Base-by-base conservation (phyloP, 495 filamentous ascomycete genomes). In the Neurospora sp. region DNA sequence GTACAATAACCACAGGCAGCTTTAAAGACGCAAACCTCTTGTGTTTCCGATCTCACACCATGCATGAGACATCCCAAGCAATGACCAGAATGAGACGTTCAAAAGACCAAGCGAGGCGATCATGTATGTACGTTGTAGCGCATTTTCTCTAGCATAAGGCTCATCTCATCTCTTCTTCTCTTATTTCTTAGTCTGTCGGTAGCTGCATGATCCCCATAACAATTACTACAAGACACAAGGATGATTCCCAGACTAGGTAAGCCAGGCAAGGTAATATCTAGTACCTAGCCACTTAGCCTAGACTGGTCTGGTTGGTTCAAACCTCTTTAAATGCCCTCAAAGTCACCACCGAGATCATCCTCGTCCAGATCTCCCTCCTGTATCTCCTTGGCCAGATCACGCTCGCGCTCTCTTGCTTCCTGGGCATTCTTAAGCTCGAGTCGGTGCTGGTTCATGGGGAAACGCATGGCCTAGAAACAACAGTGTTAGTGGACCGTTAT, bases 381-480 rank as follows among this genome's bases (percentile, higher is more conserved):
- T 77, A 99, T 99, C 87, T 99, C 96, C 88, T 98, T 99, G 68
- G 95, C 96, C 83, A 99, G 86, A 81, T 99, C 96, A 38, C 96
- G 86, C 84, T 99, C 96, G 47, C 96, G 88, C 83, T 99, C 96
- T 53, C 96, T 89, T 22, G 96, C 96, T 83, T 98, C 96, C 81
- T 97, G 94, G 3, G 96, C 96, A 78, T 96, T 98, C 90, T 97
- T 97, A 69, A 98, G 85, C 83, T 98, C 96, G 39, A 97, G 86
- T n/a, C 96, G 88, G 83, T 98, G 95, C 84, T 97, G 94, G 83
- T 99, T 98, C 95, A 98, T 97, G 9, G 96, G 96, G 85, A 97
- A 99, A 18, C 96, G 87, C 96, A 99, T 99, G 31, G 96, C 95
- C 93, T 97, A 44, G 42, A 41, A 4, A 31, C 31, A 69, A 77